phyloP scores from a whole-genome alignment of 2,329 filamentous ascomycete species.

The Fusarium buharicum region DNA sequence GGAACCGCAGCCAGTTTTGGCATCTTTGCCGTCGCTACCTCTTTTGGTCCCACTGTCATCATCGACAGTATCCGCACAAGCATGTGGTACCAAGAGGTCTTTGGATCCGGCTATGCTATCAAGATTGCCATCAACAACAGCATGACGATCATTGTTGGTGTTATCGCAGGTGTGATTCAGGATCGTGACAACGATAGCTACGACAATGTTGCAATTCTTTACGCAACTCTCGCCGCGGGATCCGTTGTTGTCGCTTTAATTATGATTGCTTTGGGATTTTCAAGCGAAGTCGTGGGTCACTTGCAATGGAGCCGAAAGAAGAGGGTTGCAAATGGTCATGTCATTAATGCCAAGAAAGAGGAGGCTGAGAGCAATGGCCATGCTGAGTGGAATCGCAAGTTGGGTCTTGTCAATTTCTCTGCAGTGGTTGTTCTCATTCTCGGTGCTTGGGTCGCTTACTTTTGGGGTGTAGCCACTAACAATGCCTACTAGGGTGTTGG shows the following conservation, averaged over 20 bases:
- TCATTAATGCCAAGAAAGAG: constrained; percentile 57
- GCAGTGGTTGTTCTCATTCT: constrained; percentile 58
- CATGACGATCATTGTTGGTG: constrained; percentile 69
- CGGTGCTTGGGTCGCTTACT: constrained; percentile 66
- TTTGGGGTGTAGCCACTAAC: constrained; percentile 68
- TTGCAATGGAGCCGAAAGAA: constrained; percentile 69
- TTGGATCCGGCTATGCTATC: constrained; percentile 68
- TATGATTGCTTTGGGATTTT: constrained; percentile 53
- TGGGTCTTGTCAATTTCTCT: constrained; percentile 57
- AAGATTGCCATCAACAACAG: constrained; percentile 72
- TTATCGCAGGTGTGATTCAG: constrained; percentile 68
- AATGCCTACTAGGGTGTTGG: constrained; percentile 42
- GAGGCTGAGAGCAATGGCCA: constrained; percentile 51
- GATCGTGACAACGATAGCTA: constrained; percentile 68
- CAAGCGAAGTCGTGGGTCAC: constrained; percentile 56
- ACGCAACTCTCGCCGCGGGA: constrained; percentile 62
- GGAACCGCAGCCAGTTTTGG: constrained; percentile 70
- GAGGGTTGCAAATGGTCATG: constrained; percentile 57
- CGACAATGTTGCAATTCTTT: constrained; percentile 64
- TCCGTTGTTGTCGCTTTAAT: constrained; percentile 58
- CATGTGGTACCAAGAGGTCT: constrained; percentile 69
- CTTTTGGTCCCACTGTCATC: constrained; percentile 66
- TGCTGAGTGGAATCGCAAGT: constrained; percentile 52
- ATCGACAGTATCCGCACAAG: constrained; percentile 70
- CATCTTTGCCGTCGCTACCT: constrained; percentile 66